Evolutionary conservation across 2,329 filamentous ascomycete species (phyloP), one percentile per base, ranked within the genome.

Genomic region (Juglanconis sp.): DNA sequence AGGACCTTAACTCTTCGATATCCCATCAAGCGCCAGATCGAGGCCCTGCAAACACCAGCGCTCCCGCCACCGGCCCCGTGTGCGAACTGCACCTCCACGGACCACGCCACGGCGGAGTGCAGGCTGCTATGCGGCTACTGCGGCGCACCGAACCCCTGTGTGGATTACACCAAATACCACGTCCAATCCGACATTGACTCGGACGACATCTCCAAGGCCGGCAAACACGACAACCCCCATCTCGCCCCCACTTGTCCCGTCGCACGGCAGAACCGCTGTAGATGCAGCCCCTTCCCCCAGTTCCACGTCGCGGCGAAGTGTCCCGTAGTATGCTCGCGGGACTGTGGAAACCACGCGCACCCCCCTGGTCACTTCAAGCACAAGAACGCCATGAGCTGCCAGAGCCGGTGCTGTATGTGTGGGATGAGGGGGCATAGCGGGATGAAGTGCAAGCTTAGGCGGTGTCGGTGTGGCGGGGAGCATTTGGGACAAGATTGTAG

Each of bases 391-490:
- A 76, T 78, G 69, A 66, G 67, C 3, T 78, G 75, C 65, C 62
- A 63, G 17, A 52, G 65, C 15, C 70, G 76, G 17, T 77, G 75
- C 63, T 77, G 75, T 62, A 77, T 77, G 75, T 77, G 76, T 59
- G 75, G 75, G n/a, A 57, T 71, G 3, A 65, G 62, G 24, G 73
- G 72, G 2, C 75, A 78, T 60, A 68, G 68, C 32, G 74, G 74
- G n/a, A 66, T 60, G 13, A 68, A 74, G 34, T 77, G 75, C 60
- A 65, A 69, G 30, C 55, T 72, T 36, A 68, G 68, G 58, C 65
- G 60, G 17, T 77, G 75, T 56, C 68, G 70, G 4, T 77, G 74
- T 64, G 73, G 75, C 15, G 65, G 59, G 10, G 61, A 65, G 9
- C 75, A 77, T 59, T 67, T 77, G 47, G 73, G 72, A 0, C 74